phyloP scores from a whole-genome alignment of 371 early-diverging fungal genomes.

The Quaeritorhiza haematococci region DNA sequence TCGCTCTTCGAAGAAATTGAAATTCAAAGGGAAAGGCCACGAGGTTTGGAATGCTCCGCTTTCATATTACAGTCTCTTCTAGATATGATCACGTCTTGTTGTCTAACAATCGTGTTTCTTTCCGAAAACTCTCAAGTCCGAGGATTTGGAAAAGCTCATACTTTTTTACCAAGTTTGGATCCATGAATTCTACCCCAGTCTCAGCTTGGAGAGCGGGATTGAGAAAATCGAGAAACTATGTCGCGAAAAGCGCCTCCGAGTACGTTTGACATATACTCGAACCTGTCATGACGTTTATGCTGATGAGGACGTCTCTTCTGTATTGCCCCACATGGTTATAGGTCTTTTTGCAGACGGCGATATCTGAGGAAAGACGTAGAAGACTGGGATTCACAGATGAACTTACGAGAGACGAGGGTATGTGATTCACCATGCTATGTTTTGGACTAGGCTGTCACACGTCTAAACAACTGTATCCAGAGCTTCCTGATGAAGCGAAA shows the following conservation, averaged over 20 bases:
- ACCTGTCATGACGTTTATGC: background rate
- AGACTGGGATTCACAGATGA: background rate
- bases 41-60: conserved; percentile 10
- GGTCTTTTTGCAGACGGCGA: too few relatives aligned
- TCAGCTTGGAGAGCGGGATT: conserved; percentile 40
- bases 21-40: conserved; percentile 15
- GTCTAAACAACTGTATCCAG: background rate
- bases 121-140: conserved; percentile 5
- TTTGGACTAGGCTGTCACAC: background rate
- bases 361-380: background rate
- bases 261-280: conserved; percentile 1
- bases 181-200: conserved; percentile 45
- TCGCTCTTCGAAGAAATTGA: conserved; percentile 4
- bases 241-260: conserved; percentile 23
- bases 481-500: background rate
- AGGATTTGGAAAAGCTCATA: conserved; percentile 44
- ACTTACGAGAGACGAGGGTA: background rate
- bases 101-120: background rate
- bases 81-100: background rate
- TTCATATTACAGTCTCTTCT: background rate
- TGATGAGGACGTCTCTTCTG: background rate
- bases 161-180: conserved; percentile 55
- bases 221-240: conserved; percentile 38
- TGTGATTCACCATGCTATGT: background rate
- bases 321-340: background rate